Percentiles rank a stretch among this genome's conserved stretches.
Conservation (phyloP, 768 basidiomycete species). For the Suillus alpinus region DNA sequence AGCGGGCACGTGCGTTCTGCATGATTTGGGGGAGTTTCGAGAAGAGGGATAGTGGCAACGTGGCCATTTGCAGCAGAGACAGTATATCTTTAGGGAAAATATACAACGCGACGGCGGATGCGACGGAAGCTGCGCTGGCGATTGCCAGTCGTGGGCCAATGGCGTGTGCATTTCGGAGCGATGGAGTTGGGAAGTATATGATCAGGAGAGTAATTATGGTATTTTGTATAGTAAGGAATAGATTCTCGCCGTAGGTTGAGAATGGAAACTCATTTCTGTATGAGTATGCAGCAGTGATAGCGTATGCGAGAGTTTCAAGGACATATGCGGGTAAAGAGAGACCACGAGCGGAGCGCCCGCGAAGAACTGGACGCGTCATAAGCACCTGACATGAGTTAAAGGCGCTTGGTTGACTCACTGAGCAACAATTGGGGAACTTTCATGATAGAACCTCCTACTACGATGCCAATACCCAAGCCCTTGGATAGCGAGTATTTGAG, state of each 20-base stretch:
- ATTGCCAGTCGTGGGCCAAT: conserved; percentile 29
- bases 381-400: conserved; percentile 3
- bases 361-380: conserved; percentile 49
- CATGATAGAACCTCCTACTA: conserved; percentile 90
- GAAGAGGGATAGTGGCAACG: conserved; percentile 87
- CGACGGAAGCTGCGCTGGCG: conserved; percentile 31
- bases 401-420: conserved; percentile 45
- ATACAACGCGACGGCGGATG: conserved; percentile 41
- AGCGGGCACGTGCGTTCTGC: conserved; percentile 69
- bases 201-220: conserved; percentile 86
- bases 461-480: conserved; percentile 88
- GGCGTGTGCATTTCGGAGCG: conserved; percentile 24
- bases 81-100: conserved; percentile 48
- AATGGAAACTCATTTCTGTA: conserved; percentile 86
- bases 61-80: conserved; percentile 73
- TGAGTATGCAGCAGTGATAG: conserved; percentile 87
- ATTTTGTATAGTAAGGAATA: conserved; percentile 91
- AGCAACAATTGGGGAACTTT: conserved; percentile 93
- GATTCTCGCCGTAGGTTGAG: conserved; percentile 96
- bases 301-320: conserved; percentile 89
- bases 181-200: conserved; percentile 52
- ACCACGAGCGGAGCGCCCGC: conserved; percentile 77
- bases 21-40: conserved; percentile 94
- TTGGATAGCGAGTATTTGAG: conserved; percentile 92
- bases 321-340: conserved; percentile 84